These are phyloP conservation scores for Pseudogymnoascus sp. DNA, from an alignment of 2,329 filamentous ascomycete species.

Conservation along the genomic window DNA sequence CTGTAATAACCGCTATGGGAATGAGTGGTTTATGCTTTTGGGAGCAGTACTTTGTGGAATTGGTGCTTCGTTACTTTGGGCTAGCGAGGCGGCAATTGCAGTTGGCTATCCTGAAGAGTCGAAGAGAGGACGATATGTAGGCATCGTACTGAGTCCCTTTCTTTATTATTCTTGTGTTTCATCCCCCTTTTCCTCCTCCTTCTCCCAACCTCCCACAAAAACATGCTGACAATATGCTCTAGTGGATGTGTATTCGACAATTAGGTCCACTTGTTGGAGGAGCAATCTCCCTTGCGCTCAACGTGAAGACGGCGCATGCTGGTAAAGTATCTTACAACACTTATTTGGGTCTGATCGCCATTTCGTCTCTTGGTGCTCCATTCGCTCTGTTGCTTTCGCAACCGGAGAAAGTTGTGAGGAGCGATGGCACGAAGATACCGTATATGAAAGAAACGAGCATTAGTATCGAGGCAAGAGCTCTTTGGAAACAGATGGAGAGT, in stretches of 20 bases:
- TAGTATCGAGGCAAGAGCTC: conserved; percentile 52
- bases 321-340: conserved; percentile 63
- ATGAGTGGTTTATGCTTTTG: conserved; percentile 59
- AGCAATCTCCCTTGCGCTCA: conserved; percentile 62
- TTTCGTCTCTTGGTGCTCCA: conserved; percentile 59
- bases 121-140: conserved; percentile 56
- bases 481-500: conserved; percentile 49
- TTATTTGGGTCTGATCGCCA: conserved; percentile 60
- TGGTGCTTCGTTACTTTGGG: conserved; percentile 59
- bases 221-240: not conserved
- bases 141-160: conserved; percentile 32
- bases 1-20: conserved; percentile 62
- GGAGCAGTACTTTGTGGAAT: conserved; percentile 64
- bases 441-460: conserved; percentile 47
- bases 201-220: not conserved
- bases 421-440: conserved; percentile 46
- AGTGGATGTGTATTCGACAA: conserved; percentile 52
- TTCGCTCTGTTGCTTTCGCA: conserved; percentile 53
- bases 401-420: conserved; percentile 55
- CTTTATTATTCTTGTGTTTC: not conserved
- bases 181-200: not conserved
- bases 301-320: conserved; percentile 45
- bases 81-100: conserved; percentile 65
- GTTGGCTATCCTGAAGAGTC: conserved; percentile 64
- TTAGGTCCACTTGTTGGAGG: conserved; percentile 63